Base-by-base conservation (phyloP, 768 basidiomycete genomes). In the Kwoniella dendrophila region DNA sequence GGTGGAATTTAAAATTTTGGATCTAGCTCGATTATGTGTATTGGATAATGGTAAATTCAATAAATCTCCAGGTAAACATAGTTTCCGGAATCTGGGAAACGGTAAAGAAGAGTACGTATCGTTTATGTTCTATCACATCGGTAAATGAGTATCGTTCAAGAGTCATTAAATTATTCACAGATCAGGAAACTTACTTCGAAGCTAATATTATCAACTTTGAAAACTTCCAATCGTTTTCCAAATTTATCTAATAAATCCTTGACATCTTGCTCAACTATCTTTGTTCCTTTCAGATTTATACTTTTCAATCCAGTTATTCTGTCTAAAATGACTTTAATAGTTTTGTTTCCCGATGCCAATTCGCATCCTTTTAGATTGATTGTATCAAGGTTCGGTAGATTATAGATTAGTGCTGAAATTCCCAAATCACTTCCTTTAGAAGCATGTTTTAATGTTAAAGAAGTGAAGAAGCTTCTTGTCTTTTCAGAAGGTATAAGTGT, bases 211-310 rank as follows among this genome's bases (percentile, higher is more conserved):
- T 72, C 71, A 29, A 75, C 56, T 47, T 75, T 72, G 41, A 75
- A 61, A 12, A 58, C 53, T 30, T 64, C 63, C 38, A 75, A 54
- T 48, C 59, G 59, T 5, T 67, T 38, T 18, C 69, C 68, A 29
- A 60, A 72, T 10, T 20, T 40, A 8, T 67, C 56, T 54, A 75
- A 44, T 16, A 75, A 22, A 26, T 6, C 4, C 41, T 60, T 49
- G 18, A 75, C 45, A 11, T 68, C 67, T 22, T 29, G 27, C 33
- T 68, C 71, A 2, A 41, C 51, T 3, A 75, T 48, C n/a, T 61
- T 63, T 24, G 73, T 72, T 7, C 65, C 64, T 43, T 67, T 72
- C 52, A 75, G 33, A 67, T 75, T 70, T 12, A 75, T n/a, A 32
- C 56, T 36, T 26, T 38, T 54, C n/a, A 74, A 18, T 1, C 36